A percentile compares a stretch with the other conserved stretches of the same genome.
phyloP scores from a whole-genome alignment of 345 rosid species.

The Laguncularia racemosa region DNA sequence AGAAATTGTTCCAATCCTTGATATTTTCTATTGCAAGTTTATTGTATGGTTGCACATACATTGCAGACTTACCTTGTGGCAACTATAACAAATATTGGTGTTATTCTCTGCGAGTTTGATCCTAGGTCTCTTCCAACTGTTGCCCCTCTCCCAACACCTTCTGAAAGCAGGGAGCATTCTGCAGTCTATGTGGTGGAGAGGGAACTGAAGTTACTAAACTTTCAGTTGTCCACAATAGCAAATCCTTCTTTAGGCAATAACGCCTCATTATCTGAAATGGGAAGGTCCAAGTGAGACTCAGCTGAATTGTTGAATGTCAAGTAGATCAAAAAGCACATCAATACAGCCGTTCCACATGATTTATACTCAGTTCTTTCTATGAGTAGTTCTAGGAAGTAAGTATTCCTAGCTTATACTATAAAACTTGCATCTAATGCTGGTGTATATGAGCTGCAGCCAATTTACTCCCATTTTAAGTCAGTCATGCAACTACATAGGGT shows the following conservation, averaged over 20 bases:
- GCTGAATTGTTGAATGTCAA: conserved; percentile 69
- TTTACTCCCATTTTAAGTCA: too few relatives aligned
- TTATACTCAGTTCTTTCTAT: conserved; percentile 89
- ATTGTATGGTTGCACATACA: conserved; percentile 97
- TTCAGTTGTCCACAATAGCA: conserved; percentile 70
- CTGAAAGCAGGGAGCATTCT: conserved; percentile 91
- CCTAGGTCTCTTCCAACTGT: conserved; percentile 85
- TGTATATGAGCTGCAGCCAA: not conserved
- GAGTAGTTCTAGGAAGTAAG: conserved; percentile 99
- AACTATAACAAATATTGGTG: conserved; percentile 89
- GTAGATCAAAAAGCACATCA: conserved; percentile 80
- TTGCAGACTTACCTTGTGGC: conserved; percentile 98
- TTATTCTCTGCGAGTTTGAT: conserved; percentile 94
- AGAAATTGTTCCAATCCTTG: conserved; percentile 14
- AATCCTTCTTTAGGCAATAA: conserved; percentile 89
- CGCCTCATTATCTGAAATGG: conserved; percentile 76
- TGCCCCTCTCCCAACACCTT: conserved; percentile 71
- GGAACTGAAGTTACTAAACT: conserved; percentile 80
- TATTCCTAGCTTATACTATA: conserved; percentile 2
- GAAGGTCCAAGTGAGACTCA: conserved; percentile 70
- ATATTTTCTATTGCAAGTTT: conserved; percentile 51
- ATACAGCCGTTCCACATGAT: conserved; percentile 96
- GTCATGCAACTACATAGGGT: too few relatives aligned
- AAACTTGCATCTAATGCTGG: not conserved
- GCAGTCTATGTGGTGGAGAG: conserved; percentile 86